Evolutionary conservation across 176 grass and related monocot species (phyloP).

Genomic region (Juncus effusus): DNA sequence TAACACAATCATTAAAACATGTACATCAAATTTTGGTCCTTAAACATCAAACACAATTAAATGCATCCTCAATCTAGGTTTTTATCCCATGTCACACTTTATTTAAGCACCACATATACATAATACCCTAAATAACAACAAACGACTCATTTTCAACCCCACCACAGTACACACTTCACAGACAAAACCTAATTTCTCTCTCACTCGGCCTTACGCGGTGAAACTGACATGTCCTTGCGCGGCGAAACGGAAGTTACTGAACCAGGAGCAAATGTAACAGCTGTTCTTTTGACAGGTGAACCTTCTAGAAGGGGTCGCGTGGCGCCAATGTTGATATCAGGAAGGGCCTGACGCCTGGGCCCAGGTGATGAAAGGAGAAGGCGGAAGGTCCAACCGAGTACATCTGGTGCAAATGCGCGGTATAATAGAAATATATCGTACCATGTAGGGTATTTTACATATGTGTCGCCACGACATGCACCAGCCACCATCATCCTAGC

Average conservation of each 20-base stretch:
- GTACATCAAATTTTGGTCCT: too few species aligned
- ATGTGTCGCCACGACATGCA: constrained; percentile 62
- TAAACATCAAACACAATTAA: background rate
- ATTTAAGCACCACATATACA: constrained; percentile 20
- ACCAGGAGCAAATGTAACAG: background rate
- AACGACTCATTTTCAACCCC: background rate
- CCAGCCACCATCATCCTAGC: constrained; percentile 64
- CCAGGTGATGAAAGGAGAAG: constrained; percentile 43
- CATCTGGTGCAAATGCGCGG: constrained; percentile 66
- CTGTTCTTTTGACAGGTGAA: constrained; percentile 18
- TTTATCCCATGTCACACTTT: constrained; percentile 10
- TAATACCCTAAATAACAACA: constrained; percentile 6
- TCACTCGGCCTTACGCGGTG: constrained; percentile 21
- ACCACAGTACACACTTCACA: constrained; percentile 10
- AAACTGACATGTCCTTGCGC: constrained; percentile 12
- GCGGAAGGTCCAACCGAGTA: constrained; percentile 71
- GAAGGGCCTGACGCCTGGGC: constrained; percentile 20
- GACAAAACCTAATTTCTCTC: background rate
- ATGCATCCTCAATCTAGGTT: background rate
- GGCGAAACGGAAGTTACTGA: constrained; percentile 6
- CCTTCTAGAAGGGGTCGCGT: constrained; percentile 12
- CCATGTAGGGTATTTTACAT: constrained; percentile 61
- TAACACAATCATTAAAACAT: too few species aligned
- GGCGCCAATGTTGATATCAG: constrained; percentile 7
- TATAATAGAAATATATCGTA: constrained; percentile 79